Percentiles rank a stretch among this genome's conserved stretches.
Conservation (phyloP, 257 asterid species). For the Nicotiana tomentosiformis region DNA sequence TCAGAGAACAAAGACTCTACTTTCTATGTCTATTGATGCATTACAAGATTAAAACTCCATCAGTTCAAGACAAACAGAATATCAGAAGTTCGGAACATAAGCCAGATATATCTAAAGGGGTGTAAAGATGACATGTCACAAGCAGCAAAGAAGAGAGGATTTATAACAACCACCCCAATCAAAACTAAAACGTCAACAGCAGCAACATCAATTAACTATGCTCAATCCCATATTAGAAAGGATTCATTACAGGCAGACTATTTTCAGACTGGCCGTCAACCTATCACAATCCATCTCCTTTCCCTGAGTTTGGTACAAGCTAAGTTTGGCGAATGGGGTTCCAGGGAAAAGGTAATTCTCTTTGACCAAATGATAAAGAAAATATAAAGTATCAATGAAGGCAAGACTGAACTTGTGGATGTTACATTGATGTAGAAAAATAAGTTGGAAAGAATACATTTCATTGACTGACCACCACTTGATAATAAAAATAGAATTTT, state of each 20-base stretch:
- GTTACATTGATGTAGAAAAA: background rate
- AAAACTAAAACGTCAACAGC: background rate
- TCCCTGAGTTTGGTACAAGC: background rate
- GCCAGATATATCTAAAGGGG: too few species aligned
- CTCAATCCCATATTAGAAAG: background rate
- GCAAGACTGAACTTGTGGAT: background rate
- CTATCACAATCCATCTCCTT: too few species aligned
- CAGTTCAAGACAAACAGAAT: background rate
- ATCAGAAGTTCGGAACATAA: too few species aligned
- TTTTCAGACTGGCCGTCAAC: too few species aligned
- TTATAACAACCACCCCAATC: background rate
- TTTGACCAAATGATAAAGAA: background rate
- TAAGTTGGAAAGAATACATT: background rate
- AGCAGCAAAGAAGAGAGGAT: background rate
- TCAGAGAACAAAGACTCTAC: too few species aligned
- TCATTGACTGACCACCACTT: background rate
- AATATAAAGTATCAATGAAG: background rate
- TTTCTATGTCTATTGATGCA: background rate
- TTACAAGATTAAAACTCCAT: background rate
- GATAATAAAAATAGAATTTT: background rate
- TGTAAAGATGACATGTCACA: background rate
- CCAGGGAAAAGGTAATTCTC: background rate
- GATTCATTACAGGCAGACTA: too few species aligned
- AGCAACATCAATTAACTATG: background rate
- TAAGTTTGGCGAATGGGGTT: background rate